Evolutionary conservation across 2,329 filamentous ascomycete species (phyloP), one percentile per base, ranked within the genome.

Genomic region (Emericellopsis cladophorae): DNA sequence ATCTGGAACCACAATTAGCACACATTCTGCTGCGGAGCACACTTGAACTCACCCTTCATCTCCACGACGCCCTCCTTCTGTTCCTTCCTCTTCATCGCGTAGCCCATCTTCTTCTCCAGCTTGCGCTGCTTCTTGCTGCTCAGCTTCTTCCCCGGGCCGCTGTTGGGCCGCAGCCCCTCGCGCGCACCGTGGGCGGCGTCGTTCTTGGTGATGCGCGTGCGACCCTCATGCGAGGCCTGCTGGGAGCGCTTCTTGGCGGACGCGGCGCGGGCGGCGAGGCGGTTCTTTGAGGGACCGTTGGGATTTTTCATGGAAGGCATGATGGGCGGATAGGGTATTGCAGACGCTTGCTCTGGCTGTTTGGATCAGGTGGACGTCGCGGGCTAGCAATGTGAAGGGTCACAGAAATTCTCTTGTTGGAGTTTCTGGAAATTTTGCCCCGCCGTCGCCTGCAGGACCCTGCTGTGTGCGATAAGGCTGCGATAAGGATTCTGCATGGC

Each of bases 231-330:
- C 31, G 57, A 57, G 41, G 55, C 54, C 58, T 71, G 65, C 51
- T 64, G 64, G 44, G 58, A 55, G 37, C 57, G 51, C 47, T 70
- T 69, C 40, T 62, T 64, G 33, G 60, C 57, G 47, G 59, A 67
- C 40, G 67, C 60, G 16, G 64, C 61, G 45, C 63, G 61, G 31
- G 68, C 67, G 15, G 61, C 61, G 32, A 69, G 57, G 12, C 71
- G 67, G 63, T 74, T 74, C 51, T 67, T 68, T 40, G 70, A 75
- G 9, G 65, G 64, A 37, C 62, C 64, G 65, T 77, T 77, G 52
- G 72, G 73, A 60, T 75, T 78, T 48, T 70, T 70, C 49, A 74
- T 66, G 37, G 72, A 76, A 14, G 68, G 65, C 70, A 74, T 76
- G 46, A 42, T 52, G 41, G 41, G n/a, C n/a, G 18, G n/a, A 6